Base-by-base conservation (phyloP, 2,329 filamentous ascomycete genomes). In the Diaporthe citrichinensis region DNA sequence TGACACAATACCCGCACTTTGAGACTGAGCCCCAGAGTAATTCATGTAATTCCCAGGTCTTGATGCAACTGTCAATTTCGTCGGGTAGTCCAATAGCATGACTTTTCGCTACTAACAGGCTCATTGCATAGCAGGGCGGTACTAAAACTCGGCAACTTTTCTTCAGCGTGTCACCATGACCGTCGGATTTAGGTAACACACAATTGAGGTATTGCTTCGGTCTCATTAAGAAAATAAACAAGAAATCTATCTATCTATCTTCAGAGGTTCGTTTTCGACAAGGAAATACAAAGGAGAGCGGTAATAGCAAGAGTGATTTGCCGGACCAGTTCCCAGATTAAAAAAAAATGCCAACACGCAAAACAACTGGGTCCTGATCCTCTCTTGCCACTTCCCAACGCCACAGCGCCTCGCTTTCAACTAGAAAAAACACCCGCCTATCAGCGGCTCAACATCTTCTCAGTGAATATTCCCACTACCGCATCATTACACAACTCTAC, bases 381-480 rank as follows among this genome's bases (percentile, higher is more conserved):
- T 10, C 15, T 34, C 28, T 36, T 10, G 28, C 44, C 62, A 68
- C 31, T 34, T 36, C 44, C 17, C 31, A 51, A 53, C 62, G 44
- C 62, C 62, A 39, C 28, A 51, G 53, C 62, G 44, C 62, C 62
- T 51, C 62, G 62, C 62, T 68, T 34, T 36, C 62, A 51, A 67
- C 23, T 28, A 68, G 14, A 25, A 15, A 15, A 25, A 20, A 36
- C 0, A 36, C 44, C 44, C 20, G 28, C 31, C 10, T 3, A 41
- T 31, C 28, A n/a, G 41, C 44, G 6, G 20, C 28, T 67, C 10
- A 23, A n/a, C 23, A 20, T 17, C 41, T 17, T n/a, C 46, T 36
- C 44, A 17, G 41, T 34, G 31, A 67, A 67, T 36, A 17, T 25
- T 17, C 25, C 28, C 44, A 8, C 9, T 36, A 4, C 44, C 20